Evolutionary conservation across 2,329 filamentous ascomycete species (phyloP).

Genomic region (Aspergillus novofumigatus): DNA sequence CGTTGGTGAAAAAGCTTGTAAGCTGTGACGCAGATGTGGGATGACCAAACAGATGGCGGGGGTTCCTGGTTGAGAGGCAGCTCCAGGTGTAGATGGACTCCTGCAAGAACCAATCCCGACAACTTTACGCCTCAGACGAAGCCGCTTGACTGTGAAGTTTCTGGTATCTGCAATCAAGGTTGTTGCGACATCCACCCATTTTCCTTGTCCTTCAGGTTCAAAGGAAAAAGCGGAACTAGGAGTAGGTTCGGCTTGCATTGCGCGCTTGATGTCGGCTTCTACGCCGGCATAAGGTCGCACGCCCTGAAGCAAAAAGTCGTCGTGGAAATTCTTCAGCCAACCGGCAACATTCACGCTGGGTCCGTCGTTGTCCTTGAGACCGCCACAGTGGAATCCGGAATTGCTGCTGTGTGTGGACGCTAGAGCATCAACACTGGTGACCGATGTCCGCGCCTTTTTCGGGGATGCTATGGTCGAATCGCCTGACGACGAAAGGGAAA

Average conservation of each 20-base stretch:
- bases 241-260: conserved; percentile 54
- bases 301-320: conserved; percentile 57
- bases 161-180: conserved; percentile 54
- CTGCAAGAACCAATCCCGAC: conserved; percentile 14
- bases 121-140: conserved; percentile 50
- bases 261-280: conserved; percentile 51
- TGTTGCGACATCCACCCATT: conserved; percentile 56
- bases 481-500: conserved; percentile 43
- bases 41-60: conserved; percentile 22
- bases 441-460: conserved; percentile 43
- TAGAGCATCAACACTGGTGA: conserved; percentile 50
- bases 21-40: conserved; percentile 23
- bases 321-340: conserved; percentile 54
- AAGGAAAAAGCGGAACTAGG: conserved; percentile 33
- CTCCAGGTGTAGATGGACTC: conserved; percentile 18
- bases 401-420: conserved; percentile 42
- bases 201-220: conserved; percentile 33
- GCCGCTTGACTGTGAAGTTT: conserved; percentile 52
- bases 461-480: conserved; percentile 43
- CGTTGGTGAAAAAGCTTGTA: conserved; percentile 22
- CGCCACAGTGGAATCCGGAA: conserved; percentile 29
- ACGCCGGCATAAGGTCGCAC: conserved; percentile 52
- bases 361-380: conserved; percentile 37
- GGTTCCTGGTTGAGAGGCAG: conserved; percentile 19
- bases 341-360: conserved; percentile 55